These are phyloP conservation scores for Microcera coccophila DNA, from an alignment of 2,329 filamentous ascomycete species.

Conservation along the genomic window DNA sequence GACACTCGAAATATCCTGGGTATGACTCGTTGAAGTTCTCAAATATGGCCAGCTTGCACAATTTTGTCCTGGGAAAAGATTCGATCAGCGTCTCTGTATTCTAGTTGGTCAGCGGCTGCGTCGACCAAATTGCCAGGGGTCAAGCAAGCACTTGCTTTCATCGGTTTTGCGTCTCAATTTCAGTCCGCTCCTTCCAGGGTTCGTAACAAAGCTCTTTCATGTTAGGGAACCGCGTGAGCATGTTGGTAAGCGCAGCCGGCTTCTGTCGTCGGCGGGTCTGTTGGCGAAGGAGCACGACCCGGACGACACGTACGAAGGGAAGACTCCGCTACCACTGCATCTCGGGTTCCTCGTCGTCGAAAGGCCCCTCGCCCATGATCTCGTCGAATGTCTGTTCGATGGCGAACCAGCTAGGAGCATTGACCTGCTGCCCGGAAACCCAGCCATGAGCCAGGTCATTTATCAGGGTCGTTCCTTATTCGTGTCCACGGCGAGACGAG, in stretches of 20 bases:
- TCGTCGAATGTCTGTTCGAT: constrained; percentile 23
- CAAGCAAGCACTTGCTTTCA: constrained; percentile 24
- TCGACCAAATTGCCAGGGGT: constrained; percentile 9
- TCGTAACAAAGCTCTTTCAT: constrained; percentile 38
- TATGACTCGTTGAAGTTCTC: constrained; percentile 35
- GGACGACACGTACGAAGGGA: constrained; percentile 32
- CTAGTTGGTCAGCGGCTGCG: constrained; percentile 15
- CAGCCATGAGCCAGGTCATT: constrained; percentile 30
- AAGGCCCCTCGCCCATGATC: constrained; percentile 29
- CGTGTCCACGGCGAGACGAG: constrained; percentile 7
- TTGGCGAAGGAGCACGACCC: constrained; percentile 34
- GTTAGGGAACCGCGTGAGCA: constrained; percentile 32
- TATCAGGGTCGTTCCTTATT: constrained; percentile 17
- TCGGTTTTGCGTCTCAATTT: constrained; percentile 25
- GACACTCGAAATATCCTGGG: constrained; percentile 11
- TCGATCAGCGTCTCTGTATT: constrained; percentile 27
- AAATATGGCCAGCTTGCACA: constrained; percentile 32
- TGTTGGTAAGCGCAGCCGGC: constrained; percentile 26
- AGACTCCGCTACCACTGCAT: constrained; percentile 33
- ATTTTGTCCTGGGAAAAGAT: constrained; percentile 21
- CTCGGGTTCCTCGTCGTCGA: constrained; percentile 25
- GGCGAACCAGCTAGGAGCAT: constrained; percentile 13
- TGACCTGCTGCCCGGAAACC: constrained; percentile 21
- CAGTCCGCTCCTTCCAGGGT: constrained; percentile 36
- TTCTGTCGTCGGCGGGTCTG: constrained; percentile 36